Evolutionary conservation across 2,329 filamentous ascomycete genomes (phyloP).

Genomic region (Pseudogymnoascus sp.): DNA sequence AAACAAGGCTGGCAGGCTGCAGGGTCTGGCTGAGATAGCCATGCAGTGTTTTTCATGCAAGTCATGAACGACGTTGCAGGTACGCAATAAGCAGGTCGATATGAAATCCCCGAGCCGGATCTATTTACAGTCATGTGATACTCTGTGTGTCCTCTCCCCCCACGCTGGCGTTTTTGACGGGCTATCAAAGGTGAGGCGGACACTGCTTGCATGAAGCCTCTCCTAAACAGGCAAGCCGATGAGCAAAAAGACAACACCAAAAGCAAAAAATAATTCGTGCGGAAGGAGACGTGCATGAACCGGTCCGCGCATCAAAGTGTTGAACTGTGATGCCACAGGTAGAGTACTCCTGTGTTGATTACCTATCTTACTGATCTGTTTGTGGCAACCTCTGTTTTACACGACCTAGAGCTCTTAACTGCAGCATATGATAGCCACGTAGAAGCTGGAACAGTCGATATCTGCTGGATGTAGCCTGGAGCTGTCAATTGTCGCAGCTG

Average conservation of each 20-base stretch:
- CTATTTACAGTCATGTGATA: neutral
- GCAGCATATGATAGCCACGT: neutral
- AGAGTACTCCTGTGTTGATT: neutral
- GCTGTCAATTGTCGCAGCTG: neutral
- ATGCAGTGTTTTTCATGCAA: slow-evolving; percentile 7
- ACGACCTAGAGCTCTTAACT: neutral
- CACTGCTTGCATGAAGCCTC: neutral
- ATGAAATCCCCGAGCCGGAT: neutral
- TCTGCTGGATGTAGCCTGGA: neutral
- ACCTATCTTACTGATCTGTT: neutral
- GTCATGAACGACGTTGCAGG: slow-evolving; percentile 6
- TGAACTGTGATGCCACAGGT: neutral
- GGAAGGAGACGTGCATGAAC: slow-evolving; percentile 1
- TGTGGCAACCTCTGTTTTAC: neutral
- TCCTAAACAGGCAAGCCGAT: neutral
- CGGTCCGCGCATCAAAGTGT: neutral
- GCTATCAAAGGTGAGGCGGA: neutral
- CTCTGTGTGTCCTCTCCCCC: neutral
- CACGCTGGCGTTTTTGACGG: neutral
- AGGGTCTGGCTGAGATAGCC: neutral
- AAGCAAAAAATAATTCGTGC: slow-evolving; percentile 4
- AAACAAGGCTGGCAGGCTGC: neutral
- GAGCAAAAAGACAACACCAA: neutral
- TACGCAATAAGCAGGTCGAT: neutral
- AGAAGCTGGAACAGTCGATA: neutral